Evolutionary conservation across 371 early-diverging fungal genomes (phyloP).

Genomic region (Batrachochytrium dendrobatidis): DNA sequence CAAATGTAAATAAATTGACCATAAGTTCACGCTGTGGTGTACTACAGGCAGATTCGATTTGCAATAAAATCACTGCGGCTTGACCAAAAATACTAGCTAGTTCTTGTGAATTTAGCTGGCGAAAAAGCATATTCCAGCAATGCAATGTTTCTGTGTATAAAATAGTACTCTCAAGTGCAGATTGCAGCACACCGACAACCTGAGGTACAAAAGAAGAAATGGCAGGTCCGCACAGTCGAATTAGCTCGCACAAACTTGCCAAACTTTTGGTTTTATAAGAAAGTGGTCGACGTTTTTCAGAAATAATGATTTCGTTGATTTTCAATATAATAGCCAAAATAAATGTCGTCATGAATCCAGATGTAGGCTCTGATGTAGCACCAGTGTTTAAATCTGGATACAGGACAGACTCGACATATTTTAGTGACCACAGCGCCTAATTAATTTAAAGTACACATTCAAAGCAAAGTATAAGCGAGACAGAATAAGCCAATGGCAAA

Average conservation of each 20-base stretch:
- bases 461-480: neutral
- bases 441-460: neutral
- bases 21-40: neutral
- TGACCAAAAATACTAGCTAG: constrained; percentile 1
- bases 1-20: constrained; percentile 8
- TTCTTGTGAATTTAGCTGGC: neutral
- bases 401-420: neutral
- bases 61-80: constrained; percentile 28
- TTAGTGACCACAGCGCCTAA: neutral
- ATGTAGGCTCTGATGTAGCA: neutral
- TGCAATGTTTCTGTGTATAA: neutral
- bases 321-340: constrained; percentile 44
- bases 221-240: constrained; percentile 19
- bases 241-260: constrained; percentile 18
- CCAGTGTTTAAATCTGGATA: neutral
- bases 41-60: neutral
- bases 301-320: constrained; percentile 30
- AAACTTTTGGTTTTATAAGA: constrained; percentile 20
- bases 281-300: neutral
- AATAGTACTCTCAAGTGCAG: neutral
- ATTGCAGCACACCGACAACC: constrained; percentile 6
- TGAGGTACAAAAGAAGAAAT: constrained; percentile 22
- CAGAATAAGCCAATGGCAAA: neutral
- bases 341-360: constrained; percentile 35
- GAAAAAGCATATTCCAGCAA: neutral